These are phyloP conservation scores for Chaetomium fimeti DNA, from an alignment of 495 filamentous ascomycete genomes.

Conservation along the genomic window DNA sequence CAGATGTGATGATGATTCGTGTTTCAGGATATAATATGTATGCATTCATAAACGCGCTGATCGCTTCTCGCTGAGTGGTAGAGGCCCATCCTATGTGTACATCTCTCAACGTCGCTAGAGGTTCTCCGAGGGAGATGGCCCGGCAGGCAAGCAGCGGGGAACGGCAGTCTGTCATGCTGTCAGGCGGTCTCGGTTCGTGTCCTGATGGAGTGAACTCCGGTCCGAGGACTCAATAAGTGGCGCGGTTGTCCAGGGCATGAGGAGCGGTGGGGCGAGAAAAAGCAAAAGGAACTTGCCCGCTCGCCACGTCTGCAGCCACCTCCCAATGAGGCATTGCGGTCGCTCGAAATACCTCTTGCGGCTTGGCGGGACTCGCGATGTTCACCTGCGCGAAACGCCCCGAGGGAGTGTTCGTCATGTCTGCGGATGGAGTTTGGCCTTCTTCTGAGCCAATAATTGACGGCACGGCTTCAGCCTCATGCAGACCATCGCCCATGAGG, in stretches of 20 bases:
- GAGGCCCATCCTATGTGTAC: background rate
- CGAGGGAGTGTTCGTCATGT: background rate
- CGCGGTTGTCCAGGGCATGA: background rate
- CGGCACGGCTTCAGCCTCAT: conserved; percentile 16
- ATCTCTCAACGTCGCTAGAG: background rate
- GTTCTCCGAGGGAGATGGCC: background rate
- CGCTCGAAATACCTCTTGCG: background rate
- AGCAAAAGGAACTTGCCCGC: conserved; percentile 1
- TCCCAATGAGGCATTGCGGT: conserved; percentile 11
- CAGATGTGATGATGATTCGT: background rate
- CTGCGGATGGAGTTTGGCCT: conserved; percentile 1
- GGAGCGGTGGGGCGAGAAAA: background rate
- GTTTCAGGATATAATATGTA: background rate
- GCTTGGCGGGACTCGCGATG: background rate
- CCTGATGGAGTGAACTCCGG: background rate
- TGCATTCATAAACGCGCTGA: background rate
- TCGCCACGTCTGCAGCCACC: conserved; percentile 9
- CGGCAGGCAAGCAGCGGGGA: background rate
- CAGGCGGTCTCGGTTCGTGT: background rate
- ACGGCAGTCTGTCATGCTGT: background rate
- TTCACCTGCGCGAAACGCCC: background rate
- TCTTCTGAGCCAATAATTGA: background rate
- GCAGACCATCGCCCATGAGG: conserved; percentile 18
- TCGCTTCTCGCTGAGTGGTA: background rate
- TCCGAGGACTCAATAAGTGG: background rate